These are phyloP conservation scores for Penicillium cinerascens DNA, from an alignment of 495 filamentous ascomycete species.

Conservation along the genomic window DNA sequence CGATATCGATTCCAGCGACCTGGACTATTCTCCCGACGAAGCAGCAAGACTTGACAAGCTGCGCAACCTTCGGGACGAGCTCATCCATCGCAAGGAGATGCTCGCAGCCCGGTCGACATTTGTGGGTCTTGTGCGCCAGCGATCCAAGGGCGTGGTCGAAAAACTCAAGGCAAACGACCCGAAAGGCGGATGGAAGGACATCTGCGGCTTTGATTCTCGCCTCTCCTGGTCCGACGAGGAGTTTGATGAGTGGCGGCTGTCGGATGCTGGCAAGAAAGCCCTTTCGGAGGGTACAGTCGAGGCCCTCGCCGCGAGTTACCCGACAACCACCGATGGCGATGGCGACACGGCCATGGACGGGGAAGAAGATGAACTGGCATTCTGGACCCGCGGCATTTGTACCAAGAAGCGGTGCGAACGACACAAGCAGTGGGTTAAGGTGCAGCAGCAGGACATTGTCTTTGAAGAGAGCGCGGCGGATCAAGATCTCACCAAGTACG, in stretches of 20 bases:
- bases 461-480: constrained; percentile 45
- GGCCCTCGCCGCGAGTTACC: constrained; percentile 32
- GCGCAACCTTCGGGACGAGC: constrained; percentile 34
- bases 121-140: constrained; percentile 40
- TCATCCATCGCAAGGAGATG: constrained; percentile 41
- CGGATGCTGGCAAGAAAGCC: constrained; percentile 37
- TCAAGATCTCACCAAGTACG: constrained; percentile 39
- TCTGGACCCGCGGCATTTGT: constrained; percentile 45
- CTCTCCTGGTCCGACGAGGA: constrained; percentile 59
- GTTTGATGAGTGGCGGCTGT: constrained; percentile 54
- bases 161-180: constrained; percentile 47
- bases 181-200: constrained; percentile 56
- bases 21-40: constrained; percentile 42
- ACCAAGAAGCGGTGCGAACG: constrained; percentile 51
- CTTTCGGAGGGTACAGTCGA: constrained; percentile 42
- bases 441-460: constrained; percentile 47
- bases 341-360: constrained; percentile 37
- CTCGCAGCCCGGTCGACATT: constrained; percentile 44
- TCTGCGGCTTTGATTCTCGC: constrained; percentile 63
- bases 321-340: constrained; percentile 29
- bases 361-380: constrained; percentile 26
- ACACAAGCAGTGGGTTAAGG: constrained; percentile 51
- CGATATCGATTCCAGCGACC: constrained; percentile 27
- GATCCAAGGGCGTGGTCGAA: constrained; percentile 43
- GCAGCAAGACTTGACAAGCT: constrained; percentile 40